Conservation (phyloP, 805 yeast genomes). For the Ascoidea asiatica region DNA sequence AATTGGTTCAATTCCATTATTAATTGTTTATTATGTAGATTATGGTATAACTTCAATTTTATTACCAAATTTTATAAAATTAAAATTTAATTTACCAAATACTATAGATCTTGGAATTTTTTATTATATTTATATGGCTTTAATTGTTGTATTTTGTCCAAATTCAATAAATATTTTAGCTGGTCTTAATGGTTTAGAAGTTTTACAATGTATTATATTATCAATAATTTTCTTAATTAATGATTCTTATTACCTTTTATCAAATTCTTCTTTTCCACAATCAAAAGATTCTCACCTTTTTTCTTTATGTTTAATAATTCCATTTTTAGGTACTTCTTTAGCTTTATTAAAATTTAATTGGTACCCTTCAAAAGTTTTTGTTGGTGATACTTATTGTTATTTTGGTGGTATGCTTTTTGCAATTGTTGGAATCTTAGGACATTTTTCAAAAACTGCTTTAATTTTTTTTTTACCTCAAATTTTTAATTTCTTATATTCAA, state of each 20-base stretch:
- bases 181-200: conserved; percentile 93
- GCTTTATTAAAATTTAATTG: conserved; percentile 71
- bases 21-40: conserved; percentile 86
- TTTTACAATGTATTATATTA: conserved; percentile 81
- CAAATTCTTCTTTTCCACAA: conserved; percentile 28
- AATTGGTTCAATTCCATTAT: conserved; percentile 80
- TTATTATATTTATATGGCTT: conserved; percentile 83
- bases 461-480: conserved; percentile 85
- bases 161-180: conserved; percentile 93
- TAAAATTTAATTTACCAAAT: conserved; percentile 21
- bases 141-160: conserved; percentile 88
- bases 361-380: conserved; percentile 89
- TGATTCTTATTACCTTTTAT: conserved; percentile 50
- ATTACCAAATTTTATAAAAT: conserved; percentile 56
- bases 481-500: conserved; percentile 75
- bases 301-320: conserved; percentile 67
- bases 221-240: conserved; percentile 60
- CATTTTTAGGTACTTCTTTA: conserved; percentile 74
- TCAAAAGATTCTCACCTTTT: conserved; percentile 76
- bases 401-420: conserved; percentile 99
- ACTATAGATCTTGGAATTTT: conserved; percentile 60
- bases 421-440: conserved; percentile 90
- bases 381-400: conserved; percentile 96
- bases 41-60: conserved; percentile 83
- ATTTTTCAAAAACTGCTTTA: conserved; percentile 85